phyloP scores from a whole-genome alignment of 78 protist genomes.

The Protostelium mycophagum region DNA sequence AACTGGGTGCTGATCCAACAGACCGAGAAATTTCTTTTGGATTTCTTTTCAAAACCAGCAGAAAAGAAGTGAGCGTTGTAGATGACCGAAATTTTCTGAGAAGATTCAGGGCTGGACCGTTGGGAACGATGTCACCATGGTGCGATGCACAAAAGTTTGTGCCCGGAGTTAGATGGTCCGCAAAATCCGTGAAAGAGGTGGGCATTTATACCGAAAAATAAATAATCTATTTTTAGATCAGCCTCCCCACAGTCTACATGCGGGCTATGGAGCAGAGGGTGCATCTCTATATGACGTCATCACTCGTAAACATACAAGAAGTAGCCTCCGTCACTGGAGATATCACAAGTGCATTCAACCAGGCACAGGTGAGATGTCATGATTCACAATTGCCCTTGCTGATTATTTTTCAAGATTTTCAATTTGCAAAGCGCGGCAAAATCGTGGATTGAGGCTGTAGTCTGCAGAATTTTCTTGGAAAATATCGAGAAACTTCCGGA shows the following conservation, averaged over 20 bases:
- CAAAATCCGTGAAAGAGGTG: not conserved
- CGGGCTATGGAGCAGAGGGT: not conserved
- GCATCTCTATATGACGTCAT: not conserved
- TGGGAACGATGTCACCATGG: not conserved
- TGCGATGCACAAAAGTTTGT: not conserved
- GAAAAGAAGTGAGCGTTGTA: not conserved
- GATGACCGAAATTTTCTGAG: not conserved
- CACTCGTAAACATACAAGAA: not conserved
- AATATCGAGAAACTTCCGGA: not conserved
- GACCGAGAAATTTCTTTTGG: constrained; percentile 37
- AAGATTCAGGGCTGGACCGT: not conserved
- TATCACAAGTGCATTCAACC: not conserved
- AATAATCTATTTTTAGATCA: not conserved
- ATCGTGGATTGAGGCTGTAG: not conserved
- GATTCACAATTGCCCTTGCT: no score
- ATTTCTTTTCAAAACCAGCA: not conserved
- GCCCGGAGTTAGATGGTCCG: not conserved
- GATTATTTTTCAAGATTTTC: not conserved
- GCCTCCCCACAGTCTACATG: not conserved
- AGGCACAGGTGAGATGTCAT: not conserved
- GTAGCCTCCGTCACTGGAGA: not conserved
- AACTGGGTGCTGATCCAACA: constrained; percentile 66
- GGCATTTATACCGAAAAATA: not conserved
- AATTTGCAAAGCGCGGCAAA: not conserved
- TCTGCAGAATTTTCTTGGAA: not conserved